Evolutionary conservation across 225 moss, liverwort and hornwort species (phyloP).

Genomic region (Polytrichum formosum): DNA sequence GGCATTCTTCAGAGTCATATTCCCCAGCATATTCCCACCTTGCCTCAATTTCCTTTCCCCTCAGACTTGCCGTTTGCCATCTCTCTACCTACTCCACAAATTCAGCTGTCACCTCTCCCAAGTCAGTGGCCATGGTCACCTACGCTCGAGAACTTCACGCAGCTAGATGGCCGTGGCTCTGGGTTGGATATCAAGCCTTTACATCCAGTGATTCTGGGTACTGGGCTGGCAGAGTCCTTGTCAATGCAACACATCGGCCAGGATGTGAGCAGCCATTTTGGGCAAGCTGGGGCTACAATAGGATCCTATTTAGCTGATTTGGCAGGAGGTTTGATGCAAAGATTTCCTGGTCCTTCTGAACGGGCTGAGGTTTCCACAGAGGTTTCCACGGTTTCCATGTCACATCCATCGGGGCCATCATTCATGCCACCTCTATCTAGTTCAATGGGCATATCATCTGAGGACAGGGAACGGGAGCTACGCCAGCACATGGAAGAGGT

Average conservation of each 20-base stretch:
- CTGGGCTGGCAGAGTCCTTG: constrained; percentile 44
- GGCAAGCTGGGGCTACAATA: constrained; percentile 61
- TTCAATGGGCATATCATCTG: constrained; percentile 16
- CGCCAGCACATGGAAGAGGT: constrained; percentile 16
- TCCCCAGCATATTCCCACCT: constrained; percentile 34
- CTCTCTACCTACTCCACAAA: constrained; percentile 26
- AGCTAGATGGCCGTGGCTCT: constrained; percentile 24
- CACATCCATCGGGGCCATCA: constrained; percentile 25
- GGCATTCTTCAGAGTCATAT: constrained; percentile 59
- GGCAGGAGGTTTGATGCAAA: constrained; percentile 55
- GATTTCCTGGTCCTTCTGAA: constrained; percentile 42
- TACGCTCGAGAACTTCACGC: constrained; percentile 25
- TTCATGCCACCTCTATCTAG: constrained; percentile 13
- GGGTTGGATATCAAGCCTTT: constrained; percentile 28
- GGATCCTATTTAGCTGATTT: constrained; percentile 62
- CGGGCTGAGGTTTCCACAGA: constrained; percentile 15
- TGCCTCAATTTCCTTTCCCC: constrained; percentile 38
- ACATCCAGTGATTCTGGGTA: constrained; percentile 29
- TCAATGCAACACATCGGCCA: constrained; percentile 51
- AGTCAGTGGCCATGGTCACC: constrained; percentile 47
- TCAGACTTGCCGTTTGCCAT: constrained; percentile 35
- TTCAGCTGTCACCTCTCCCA: constrained; percentile 30
- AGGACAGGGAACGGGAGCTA: constrained; percentile 17
- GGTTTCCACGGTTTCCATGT: background rate
- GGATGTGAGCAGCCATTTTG: constrained; percentile 57